phyloP scores from a whole-genome alignment of 345 rosid species.

The Triadica sebifera region DNA sequence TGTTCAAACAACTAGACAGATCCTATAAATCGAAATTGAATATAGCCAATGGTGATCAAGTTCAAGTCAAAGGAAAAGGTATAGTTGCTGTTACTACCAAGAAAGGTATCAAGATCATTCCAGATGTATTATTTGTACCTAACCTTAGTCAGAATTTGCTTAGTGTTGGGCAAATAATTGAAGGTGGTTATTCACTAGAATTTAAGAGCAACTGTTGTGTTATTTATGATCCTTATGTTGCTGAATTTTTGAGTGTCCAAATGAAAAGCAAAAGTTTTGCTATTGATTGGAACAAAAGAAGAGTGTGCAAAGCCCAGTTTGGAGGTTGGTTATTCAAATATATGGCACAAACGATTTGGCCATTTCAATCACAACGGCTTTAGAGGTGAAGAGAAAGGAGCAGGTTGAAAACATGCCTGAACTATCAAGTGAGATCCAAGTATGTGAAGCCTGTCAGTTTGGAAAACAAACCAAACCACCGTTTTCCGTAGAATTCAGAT shows the following conservation, averaged over 20 bases:
- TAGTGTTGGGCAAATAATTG: background rate
- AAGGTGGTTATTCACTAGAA: constrained; percentile 26
- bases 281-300: too few species aligned
- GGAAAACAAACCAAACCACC: background rate
- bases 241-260: background rate
- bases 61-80: background rate
- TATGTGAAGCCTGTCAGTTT: background rate
- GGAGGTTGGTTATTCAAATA: background rate
- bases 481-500: background rate
- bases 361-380: background rate
- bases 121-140: background rate
- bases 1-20: background rate
- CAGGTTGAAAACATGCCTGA: background rate
- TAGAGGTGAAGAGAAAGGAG: background rate
- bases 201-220: background rate
- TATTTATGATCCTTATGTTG: background rate
- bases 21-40: background rate
- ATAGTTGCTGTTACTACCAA: constrained; percentile 22
- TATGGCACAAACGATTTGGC: background rate
- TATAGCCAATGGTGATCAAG: background rate
- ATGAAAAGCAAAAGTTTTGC: background rate
- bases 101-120: constrained; percentile 17
- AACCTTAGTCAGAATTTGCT: background rate
- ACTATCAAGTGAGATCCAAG: background rate
- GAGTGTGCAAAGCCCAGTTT: too few species aligned